These are phyloP conservation scores for Pulveroboletus ravenelii DNA, from an alignment of 768 basidiomycete species.

Conservation along the genomic window DNA sequence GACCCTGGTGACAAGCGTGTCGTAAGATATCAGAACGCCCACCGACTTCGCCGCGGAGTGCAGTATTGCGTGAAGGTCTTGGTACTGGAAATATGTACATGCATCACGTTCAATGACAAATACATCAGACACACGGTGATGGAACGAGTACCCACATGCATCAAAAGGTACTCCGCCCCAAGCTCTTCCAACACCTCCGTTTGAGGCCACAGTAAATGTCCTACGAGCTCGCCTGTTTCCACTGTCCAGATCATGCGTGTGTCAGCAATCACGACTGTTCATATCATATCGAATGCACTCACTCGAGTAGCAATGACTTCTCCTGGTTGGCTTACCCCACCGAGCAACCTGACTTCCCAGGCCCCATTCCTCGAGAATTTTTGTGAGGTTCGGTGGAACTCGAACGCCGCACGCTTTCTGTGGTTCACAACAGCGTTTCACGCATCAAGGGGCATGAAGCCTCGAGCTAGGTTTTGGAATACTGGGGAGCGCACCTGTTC, in stretches of 20 bases:
- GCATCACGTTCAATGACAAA: background rate
- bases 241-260: constrained; percentile 26
- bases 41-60: constrained; percentile 41
- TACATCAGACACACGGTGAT: background rate
- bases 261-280: background rate
- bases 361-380: constrained; percentile 50
- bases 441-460: background rate
- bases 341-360: constrained; percentile 38
- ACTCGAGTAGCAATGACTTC: constrained; percentile 16
- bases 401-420: constrained; percentile 38
- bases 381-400: constrained; percentile 54
- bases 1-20: constrained; percentile 33
- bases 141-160: constrained; percentile 36
- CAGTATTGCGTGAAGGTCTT: constrained; percentile 46
- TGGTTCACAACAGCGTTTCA: background rate
- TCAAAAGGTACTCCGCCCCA: constrained; percentile 44
- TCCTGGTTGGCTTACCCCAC: constrained; percentile 21
- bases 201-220: constrained; percentile 39
- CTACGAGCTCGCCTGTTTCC: constrained; percentile 38
- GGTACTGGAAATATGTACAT: constrained; percentile 36
- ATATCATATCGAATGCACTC: background rate
- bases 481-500: constrained; percentile 26
- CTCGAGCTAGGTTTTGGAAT: background rate
- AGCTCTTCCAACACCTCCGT: constrained; percentile 42
- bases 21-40: constrained; percentile 44